These are phyloP conservation scores for Diplodia corticola DNA, from an alignment of 2,329 filamentous ascomycete species.

Conservation along the genomic window DNA sequence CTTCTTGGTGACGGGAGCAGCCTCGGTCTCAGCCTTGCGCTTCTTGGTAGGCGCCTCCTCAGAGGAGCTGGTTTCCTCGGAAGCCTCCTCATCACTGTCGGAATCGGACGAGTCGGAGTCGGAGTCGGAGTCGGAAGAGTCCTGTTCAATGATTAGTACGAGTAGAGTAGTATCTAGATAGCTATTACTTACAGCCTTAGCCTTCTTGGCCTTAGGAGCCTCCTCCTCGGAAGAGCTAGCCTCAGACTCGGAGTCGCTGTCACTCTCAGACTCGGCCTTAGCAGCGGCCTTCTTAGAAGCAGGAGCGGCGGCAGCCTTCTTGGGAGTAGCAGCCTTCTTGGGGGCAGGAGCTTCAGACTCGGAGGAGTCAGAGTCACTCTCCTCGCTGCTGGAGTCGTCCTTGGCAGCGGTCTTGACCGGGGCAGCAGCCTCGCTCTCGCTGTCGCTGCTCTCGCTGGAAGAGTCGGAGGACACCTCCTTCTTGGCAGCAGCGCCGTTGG, in stretches of 20 bases:
- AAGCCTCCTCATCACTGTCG: conserved; percentile 22
- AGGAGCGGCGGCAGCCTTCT: conserved; percentile 25
- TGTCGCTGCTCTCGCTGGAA: conserved; percentile 24
- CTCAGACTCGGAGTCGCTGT: conserved; percentile 25
- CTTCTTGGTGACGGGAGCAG: conserved; percentile 63
- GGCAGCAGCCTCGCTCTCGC: conserved; percentile 28
- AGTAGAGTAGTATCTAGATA: no score
- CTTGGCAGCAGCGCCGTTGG: conserved; percentile 29
- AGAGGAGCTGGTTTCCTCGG: conserved; percentile 37
- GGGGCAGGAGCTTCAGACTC: conserved; percentile 29
- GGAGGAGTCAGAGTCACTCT: conserved; percentile 41
- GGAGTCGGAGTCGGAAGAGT: background rate
- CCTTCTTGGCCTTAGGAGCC: conserved; percentile 21
- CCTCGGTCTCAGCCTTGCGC: conserved; percentile 63
- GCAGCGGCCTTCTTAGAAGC: conserved; percentile 23
- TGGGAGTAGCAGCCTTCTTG: conserved; percentile 25
- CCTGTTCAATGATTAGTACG: background rate
- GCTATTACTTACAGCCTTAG: conserved; percentile 5
- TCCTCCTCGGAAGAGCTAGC: conserved; percentile 26
- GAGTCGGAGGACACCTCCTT: conserved; percentile 23
- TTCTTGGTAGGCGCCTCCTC: conserved; percentile 58
- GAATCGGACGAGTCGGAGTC: conserved; percentile 12
- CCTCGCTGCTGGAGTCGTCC: conserved; percentile 32
- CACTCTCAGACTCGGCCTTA: conserved; percentile 14
- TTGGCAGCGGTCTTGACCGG: conserved; percentile 36